phyloP scores from a whole-genome alignment of 768 basidiomycete species.

The Multifurca ochricompacta region DNA sequence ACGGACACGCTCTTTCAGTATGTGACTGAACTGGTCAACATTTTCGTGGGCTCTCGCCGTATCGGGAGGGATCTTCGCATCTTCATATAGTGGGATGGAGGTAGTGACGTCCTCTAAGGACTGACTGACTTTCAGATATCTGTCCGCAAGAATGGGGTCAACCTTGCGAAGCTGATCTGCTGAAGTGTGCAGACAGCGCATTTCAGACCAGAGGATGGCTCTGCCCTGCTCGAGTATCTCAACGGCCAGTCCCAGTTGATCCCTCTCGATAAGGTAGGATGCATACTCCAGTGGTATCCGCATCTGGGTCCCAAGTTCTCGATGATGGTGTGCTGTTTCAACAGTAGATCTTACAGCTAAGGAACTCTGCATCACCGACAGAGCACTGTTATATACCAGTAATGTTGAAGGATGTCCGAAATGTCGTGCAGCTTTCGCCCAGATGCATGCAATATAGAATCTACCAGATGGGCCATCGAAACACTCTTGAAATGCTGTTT shows the following conservation, averaged over 20 bases:
- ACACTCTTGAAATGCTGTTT: background rate
- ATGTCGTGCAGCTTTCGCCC: background rate
- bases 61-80: background rate
- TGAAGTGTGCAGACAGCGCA: constrained; percentile 9
- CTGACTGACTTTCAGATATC: background rate
- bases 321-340: background rate
- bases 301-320: background rate
- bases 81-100: background rate
- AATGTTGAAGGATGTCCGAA: background rate
- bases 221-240: constrained; percentile 19
- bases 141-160: constrained; percentile 8
- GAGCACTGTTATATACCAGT: background rate
- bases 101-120: background rate
- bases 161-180: constrained; percentile 4
- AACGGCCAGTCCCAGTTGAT: background rate
- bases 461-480: background rate
- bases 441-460: background rate
- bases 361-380: background rate
- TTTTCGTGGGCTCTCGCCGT: background rate
- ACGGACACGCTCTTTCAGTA: background rate
- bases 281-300: background rate
- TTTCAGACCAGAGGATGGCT: constrained; percentile 9
- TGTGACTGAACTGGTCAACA: background rate
- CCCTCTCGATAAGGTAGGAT: background rate
- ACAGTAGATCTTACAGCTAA: background rate